These are phyloP conservation scores for Mycena belliarum DNA, from an alignment of 768 basidiomycete genomes.

Conservation along the genomic window DNA sequence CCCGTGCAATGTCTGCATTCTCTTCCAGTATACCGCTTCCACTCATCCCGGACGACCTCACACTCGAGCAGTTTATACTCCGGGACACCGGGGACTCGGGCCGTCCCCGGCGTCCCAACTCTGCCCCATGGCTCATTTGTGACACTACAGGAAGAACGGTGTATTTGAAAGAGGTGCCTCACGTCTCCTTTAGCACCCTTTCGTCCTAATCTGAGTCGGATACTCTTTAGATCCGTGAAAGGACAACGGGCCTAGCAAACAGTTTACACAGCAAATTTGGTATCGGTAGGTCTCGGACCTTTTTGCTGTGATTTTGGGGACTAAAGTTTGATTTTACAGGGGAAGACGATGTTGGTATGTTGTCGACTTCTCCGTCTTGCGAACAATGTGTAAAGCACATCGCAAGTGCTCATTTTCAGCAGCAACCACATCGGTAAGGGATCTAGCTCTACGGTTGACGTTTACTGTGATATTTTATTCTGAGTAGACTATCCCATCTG, in stretches of 20 bases:
- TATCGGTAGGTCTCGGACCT: not conserved
- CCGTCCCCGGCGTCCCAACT: not conserved
- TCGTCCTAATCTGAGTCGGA: not conserved
- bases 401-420: conserved; percentile 5
- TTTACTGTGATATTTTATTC: not conserved
- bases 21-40: not conserved
- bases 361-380: not conserved
- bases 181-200: not conserved
- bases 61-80: not conserved
- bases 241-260: not conserved
- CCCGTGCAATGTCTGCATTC: not conserved
- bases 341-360: conserved; percentile 1
- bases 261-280: not conserved
- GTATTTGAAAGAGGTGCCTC: not conserved
- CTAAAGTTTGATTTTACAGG: not conserved
- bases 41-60: not conserved
- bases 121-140: not conserved
- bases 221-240: not conserved
- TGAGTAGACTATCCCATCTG: not conserved
- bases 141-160: not conserved
- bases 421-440: not conserved
- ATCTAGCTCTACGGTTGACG: not conserved
- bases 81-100: not conserved
- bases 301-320: no score
- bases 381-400: not conserved